Evolutionary conservation across 257 asterid genomes (phyloP).

Genomic region (Solanum okadae): DNA sequence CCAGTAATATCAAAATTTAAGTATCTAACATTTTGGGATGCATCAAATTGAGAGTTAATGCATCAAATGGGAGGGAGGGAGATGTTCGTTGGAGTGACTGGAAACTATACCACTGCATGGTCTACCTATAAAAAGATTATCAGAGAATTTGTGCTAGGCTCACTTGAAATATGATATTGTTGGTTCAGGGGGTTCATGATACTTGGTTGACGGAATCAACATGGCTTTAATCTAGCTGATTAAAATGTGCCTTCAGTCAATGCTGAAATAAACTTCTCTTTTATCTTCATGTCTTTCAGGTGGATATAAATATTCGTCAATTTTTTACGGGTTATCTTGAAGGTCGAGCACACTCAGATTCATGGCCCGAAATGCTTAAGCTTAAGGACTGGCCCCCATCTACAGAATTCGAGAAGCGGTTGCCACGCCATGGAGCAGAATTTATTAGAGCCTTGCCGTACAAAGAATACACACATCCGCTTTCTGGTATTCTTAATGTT

Average conservation of each 20-base stretch:
- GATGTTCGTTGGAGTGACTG: background rate
- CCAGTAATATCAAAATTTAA: background rate
- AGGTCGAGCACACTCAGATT: constrained; percentile 17
- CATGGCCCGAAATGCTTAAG: constrained; percentile 59
- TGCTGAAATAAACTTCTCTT: background rate
- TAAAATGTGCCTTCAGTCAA: background rate
- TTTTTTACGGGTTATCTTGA: constrained; percentile 46
- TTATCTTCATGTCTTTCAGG: constrained; percentile 23
- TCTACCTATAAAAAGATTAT: background rate
- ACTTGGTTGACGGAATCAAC: background rate
- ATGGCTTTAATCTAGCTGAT: background rate
- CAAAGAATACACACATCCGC: constrained; percentile 53
- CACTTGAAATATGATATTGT: background rate
- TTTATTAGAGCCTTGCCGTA: constrained; percentile 50
- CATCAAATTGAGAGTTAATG: background rate
- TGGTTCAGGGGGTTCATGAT: background rate
- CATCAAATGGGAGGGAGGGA: background rate
- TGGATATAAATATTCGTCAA: constrained; percentile 32
- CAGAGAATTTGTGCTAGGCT: background rate
- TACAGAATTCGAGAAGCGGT: constrained; percentile 27
- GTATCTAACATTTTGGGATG: background rate
- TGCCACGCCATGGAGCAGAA: constrained; percentile 46
- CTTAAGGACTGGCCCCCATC: constrained; percentile 65
- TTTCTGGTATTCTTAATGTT: constrained; percentile 38
- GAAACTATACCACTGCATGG: background rate